Evolutionary conservation across 208 protist genomes (phyloP).

Genomic region (Acanthamoeba culbertsoni): DNA sequence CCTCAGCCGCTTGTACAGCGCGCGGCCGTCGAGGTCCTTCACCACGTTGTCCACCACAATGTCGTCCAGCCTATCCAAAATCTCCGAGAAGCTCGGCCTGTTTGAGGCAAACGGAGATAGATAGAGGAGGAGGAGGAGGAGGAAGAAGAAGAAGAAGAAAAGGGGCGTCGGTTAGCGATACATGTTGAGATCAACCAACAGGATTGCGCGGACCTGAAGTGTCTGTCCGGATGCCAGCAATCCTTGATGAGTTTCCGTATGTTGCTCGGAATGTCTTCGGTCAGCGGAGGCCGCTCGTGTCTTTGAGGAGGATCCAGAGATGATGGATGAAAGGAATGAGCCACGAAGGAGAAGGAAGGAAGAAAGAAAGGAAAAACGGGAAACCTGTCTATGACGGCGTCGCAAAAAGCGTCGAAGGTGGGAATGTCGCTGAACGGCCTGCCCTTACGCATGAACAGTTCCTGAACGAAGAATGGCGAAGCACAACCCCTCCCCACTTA

Average conservation of each 20-base stretch:
- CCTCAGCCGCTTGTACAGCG: neutral
- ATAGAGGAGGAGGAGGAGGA: too few relatives aligned
- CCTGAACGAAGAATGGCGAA: neutral
- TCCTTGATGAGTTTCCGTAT: neutral
- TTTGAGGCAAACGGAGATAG: too few relatives aligned
- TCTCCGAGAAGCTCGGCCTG: constrained; percentile 7
- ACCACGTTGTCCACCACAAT: neutral
- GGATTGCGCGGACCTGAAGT: neutral
- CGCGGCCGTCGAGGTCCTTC: neutral
- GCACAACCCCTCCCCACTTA: too few relatives aligned
- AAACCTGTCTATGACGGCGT: constrained; percentile 13
- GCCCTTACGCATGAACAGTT: constrained; percentile 26
- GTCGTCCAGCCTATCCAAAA: constrained; percentile 2
- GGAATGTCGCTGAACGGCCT: constrained; percentile 1
- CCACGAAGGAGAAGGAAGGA: neutral
- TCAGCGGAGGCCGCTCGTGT: neutral
- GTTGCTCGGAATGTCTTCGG: neutral
- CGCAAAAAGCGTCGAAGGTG: constrained; percentile 1
- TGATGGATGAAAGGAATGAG: neutral
- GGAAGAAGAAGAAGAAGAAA: neutral
- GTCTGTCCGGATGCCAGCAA: constrained; percentile 34
- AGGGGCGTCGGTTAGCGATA: neutral
- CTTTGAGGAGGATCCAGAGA: neutral
- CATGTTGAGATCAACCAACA: neutral
- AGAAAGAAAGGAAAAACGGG: neutral